Evolutionary conservation across 1,284 basidiomycete genomes (phyloP).

Genomic region (Ganoderma sinense): DNA sequence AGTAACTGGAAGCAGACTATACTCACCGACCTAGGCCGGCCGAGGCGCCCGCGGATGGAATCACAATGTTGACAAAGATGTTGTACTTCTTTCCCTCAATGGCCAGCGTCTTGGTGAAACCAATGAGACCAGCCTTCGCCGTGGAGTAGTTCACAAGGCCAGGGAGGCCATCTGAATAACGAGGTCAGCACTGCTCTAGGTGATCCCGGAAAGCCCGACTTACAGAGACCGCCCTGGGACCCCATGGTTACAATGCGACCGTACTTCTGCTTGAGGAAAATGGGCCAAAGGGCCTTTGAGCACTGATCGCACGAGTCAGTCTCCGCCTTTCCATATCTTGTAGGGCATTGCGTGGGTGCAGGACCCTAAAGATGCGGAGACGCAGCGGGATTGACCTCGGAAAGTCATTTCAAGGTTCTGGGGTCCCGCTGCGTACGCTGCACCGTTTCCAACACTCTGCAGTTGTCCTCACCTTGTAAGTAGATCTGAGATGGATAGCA

Average conservation of each 20-base stretch:
- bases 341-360: not conserved
- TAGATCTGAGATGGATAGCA: slow-evolving; percentile 84
- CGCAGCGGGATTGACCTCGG: not conserved
- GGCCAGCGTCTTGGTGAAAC: slow-evolving; percentile 88
- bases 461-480: slow-evolving; percentile 20
- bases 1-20: not conserved
- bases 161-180: slow-evolving; percentile 84
- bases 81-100: slow-evolving; percentile 95
- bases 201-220: slow-evolving; percentile 39
- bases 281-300: slow-evolving; percentile 95
- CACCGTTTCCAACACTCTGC: not conserved
- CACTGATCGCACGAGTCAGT: slow-evolving; percentile 55
- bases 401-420: not conserved
- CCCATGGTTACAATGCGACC: slow-evolving; percentile 96
- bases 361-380: not conserved
- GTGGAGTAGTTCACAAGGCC: slow-evolving; percentile 93
- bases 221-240: slow-evolving; percentile 93
- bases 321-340: not conserved
- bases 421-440: not conserved
- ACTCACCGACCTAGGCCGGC: slow-evolving; percentile 34
- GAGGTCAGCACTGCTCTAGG: slow-evolving; percentile 16
- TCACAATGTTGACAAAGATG: slow-evolving; percentile 89
- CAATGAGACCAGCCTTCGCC: slow-evolving; percentile 94
- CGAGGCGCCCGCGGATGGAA: slow-evolving; percentile 66
- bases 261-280: slow-evolving; percentile 97